These are phyloP conservation scores for Mortierella sp. DNA, from an alignment of 371 early-diverging fungal species.

Conservation along the genomic window DNA sequence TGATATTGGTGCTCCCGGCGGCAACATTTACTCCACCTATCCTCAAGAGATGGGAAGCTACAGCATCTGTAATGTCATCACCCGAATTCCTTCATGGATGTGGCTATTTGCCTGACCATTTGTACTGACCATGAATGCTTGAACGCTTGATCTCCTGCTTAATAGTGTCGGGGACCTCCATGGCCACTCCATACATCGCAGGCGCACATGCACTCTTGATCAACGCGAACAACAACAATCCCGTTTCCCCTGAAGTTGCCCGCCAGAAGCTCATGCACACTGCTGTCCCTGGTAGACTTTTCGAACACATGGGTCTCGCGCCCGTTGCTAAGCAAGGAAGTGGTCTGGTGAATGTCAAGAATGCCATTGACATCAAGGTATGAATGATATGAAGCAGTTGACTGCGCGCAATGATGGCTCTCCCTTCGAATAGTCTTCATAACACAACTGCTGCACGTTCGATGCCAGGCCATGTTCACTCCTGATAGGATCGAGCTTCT, in stretches of 20 bases:
- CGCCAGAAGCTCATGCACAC: constrained; percentile 63
- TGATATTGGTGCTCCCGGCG: too few relatives aligned
- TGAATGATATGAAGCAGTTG: too few relatives aligned
- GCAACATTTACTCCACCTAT: constrained; percentile 65
- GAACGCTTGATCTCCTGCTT: too few relatives aligned
- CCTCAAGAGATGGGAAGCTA: constrained; percentile 60
- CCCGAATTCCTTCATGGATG: too few relatives aligned
- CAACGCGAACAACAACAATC: constrained; percentile 46
- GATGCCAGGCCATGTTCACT: constrained; percentile 53
- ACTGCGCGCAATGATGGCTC: too few relatives aligned
- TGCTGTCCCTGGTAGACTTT: constrained; percentile 45
- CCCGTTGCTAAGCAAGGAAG: constrained; percentile 74
- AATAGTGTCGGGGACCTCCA: too few relatives aligned
- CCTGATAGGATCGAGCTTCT: constrained; percentile 76
- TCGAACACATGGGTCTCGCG: constrained; percentile 49
- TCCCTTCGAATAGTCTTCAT: too few relatives aligned
- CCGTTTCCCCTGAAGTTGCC: constrained; percentile 15
- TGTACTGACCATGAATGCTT: too few relatives aligned
- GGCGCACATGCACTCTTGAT: constrained; percentile 72
- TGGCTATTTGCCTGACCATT: too few relatives aligned
- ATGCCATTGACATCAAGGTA: constrained; percentile 59
- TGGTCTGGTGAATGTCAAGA: constrained; percentile 75
- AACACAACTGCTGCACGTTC: too few relatives aligned
- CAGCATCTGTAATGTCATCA: constrained; percentile 67
- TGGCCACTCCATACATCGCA: constrained; percentile 74